These are phyloP conservation scores for Fraxinus americana DNA, from an alignment of 257 asterid species.

Conservation along the genomic window DNA sequence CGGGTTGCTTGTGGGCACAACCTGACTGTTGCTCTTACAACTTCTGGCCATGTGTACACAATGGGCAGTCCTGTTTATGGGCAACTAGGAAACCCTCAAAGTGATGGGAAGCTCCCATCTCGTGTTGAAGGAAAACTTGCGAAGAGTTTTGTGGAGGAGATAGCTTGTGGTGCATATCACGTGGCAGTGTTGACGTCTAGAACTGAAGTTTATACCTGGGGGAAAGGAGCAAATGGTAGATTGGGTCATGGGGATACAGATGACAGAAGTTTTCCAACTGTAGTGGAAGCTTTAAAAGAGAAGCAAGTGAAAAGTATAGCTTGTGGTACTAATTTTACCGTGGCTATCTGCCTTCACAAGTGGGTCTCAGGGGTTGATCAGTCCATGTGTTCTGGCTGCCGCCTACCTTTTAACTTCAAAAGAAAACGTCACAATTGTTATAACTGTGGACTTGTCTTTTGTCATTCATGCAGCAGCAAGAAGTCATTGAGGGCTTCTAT, in stretches of 20 bases:
- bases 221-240: conserved; percentile 93
- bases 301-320: conserved; percentile 91
- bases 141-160: conserved; percentile 81
- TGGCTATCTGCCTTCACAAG: conserved; percentile 86
- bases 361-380: conserved; percentile 92
- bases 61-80: conserved; percentile 97
- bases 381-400: conserved; percentile 96
- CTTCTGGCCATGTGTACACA: conserved; percentile 82
- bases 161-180: conserved; percentile 94
- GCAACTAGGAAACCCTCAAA: conserved; percentile 82
- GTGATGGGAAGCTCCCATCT: conserved; percentile 82
- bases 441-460: conserved; percentile 89
- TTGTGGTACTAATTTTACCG: conserved; percentile 89
- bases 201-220: conserved; percentile 96
- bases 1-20: conserved; percentile 95
- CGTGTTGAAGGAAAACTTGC: conserved; percentile 80
- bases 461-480: conserved; percentile 94
- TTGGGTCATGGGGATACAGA: conserved; percentile 89
- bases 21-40: conserved; percentile 87
- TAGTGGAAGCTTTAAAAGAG: conserved; percentile 85
- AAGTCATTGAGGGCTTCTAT: conserved; percentile 87
- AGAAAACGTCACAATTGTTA: conserved; percentile 95
- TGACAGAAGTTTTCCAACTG: conserved; percentile 72
- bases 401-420: conserved; percentile 80
- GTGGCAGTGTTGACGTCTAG: conserved; percentile 85